Evolutionary conservation across 441 rosid genomes (phyloP).

Genomic region (Gossypium trilobum): DNA sequence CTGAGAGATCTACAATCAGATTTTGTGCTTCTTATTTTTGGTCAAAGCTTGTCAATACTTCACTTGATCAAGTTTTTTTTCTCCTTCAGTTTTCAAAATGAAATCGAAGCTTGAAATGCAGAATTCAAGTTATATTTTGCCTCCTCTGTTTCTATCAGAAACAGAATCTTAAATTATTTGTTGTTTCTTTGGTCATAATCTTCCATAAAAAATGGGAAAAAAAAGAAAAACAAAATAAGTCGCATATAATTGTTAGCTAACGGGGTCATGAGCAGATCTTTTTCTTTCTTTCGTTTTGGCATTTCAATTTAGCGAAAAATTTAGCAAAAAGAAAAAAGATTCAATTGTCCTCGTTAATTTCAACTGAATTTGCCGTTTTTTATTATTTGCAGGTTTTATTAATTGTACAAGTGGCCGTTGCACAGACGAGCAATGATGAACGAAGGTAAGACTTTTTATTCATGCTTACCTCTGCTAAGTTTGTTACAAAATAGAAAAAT

Average conservation of each 20-base stretch:
- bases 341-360: constrained; percentile 10
- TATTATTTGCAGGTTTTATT: constrained; percentile 36
- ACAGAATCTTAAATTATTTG: neutral
- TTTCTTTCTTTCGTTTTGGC: neutral
- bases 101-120: neutral
- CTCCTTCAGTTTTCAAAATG: neutral
- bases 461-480: neutral
- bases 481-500: neutral
- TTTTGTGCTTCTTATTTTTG: neutral
- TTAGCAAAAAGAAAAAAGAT: neutral
- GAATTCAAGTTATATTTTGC: neutral
- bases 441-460: constrained; percentile 25
- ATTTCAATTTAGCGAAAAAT: neutral
- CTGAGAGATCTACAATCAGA: neutral
- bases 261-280: neutral
- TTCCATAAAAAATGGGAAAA: neutral
- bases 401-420: constrained; percentile 23
- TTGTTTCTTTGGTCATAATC: neutral
- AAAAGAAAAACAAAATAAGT: neutral
- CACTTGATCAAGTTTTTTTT: constrained; percentile 5
- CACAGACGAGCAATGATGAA: constrained; percentile 33
- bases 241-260: neutral
- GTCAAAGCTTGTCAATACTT: neutral
- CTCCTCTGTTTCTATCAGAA: neutral
- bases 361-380: constrained; percentile 11